These are phyloP conservation scores for Fusarium sp. DNA, from an alignment of 2,329 filamentous ascomycete genomes.

Conservation along the genomic window DNA sequence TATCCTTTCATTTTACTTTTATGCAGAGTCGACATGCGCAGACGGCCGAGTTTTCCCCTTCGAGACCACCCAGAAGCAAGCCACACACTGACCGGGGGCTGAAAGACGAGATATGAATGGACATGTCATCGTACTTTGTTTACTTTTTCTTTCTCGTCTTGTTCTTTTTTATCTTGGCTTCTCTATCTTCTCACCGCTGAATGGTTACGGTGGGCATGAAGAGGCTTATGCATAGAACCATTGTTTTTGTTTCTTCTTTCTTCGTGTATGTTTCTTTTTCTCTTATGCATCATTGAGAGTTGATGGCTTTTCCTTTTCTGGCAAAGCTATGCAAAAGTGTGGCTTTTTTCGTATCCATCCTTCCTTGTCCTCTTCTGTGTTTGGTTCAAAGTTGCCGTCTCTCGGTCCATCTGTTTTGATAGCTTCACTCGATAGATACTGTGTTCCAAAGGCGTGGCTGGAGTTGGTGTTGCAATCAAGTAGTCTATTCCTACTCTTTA, in stretches of 20 bases:
- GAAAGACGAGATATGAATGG: slow-evolving; percentile 4
- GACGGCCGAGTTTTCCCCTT: slow-evolving; percentile 34
- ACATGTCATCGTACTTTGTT: neutral
- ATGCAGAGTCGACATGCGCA: slow-evolving; percentile 10
- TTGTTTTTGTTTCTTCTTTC: neutral
- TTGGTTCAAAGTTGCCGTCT: too few species aligned
- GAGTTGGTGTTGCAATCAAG: neutral
- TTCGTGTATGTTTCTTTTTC: neutral
- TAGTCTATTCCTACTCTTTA: too few species aligned
- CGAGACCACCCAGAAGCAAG: slow-evolving; percentile 25
- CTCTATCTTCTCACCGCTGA: slow-evolving; percentile 1
- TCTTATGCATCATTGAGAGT: neutral
- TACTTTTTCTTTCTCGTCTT: neutral
- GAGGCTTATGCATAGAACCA: slow-evolving; percentile 2
- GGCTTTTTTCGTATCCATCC: slow-evolving; percentile 11
- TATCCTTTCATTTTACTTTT: neutral
- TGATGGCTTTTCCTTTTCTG: neutral
- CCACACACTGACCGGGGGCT: slow-evolving; percentile 22
- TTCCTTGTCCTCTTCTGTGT: neutral
- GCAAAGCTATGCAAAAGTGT: neutral
- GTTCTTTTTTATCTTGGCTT: neutral
- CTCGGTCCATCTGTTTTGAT: neutral
- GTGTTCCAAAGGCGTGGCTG: neutral
- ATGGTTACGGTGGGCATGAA: neutral
- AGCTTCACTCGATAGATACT: too few species aligned